Conservation (phyloP, 1,139 yeast genomes). For the Protomyces inouyei region DNA sequence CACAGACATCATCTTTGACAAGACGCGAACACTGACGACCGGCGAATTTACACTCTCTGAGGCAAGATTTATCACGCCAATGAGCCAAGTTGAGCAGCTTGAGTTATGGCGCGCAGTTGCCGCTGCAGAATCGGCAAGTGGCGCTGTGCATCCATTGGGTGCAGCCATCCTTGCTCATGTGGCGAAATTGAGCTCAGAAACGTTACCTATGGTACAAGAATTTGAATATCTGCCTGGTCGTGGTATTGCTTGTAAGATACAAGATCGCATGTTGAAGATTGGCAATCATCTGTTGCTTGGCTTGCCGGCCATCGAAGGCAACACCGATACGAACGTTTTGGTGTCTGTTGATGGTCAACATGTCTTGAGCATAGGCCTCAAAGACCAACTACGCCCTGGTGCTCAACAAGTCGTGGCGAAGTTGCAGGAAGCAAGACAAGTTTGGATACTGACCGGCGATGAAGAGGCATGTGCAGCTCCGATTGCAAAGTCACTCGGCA, state of each 20-base stretch:
- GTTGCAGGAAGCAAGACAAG: conserved; percentile 49
- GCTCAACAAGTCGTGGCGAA: conserved; percentile 50
- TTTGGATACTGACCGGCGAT: conserved; percentile 75
- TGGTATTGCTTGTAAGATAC: neutral
- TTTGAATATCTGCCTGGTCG: neutral
- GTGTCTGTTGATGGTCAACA: conserved; percentile 34
- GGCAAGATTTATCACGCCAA: neutral
- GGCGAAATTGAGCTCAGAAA: no score
- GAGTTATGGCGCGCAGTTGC: conserved; percentile 59
- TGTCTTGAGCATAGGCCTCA: conserved; percentile 51
- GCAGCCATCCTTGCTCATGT: neutral
- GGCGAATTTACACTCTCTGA: conserved; percentile 64
- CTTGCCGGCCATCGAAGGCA: neutral
- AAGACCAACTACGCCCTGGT: conserved; percentile 64
- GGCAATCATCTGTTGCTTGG: neutral
- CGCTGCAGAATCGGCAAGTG: conserved; percentile 65
- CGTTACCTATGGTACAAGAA: neutral
- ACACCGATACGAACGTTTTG: neutral
- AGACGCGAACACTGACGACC: conserved; percentile 89
- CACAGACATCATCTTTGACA: conserved; percentile 75
- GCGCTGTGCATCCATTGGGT: conserved; percentile 36
- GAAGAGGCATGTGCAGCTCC: conserved; percentile 62
- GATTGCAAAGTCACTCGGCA: conserved; percentile 61
- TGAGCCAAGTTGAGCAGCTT: neutral
- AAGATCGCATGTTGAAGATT: neutral